Evolutionary conservation across 148 eudicot genomes (phyloP), one percentile per base, ranked within the genome.

Genomic region (Cornus kousa): DNA sequence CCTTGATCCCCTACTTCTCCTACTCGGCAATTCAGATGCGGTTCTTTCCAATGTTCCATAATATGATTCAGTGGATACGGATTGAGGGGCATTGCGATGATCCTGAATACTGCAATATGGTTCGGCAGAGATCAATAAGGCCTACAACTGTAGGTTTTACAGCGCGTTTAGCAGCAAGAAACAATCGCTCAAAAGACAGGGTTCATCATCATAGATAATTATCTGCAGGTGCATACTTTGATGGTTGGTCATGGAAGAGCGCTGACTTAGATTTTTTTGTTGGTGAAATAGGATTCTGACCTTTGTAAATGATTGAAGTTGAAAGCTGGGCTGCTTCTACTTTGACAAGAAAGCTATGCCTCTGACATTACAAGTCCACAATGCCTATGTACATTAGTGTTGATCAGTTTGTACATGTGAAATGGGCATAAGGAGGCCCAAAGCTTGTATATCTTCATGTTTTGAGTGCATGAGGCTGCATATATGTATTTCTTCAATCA

Each of bases 1-100:
- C 95, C 68, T 72, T 94, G 79, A 73, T 88, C 28, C 98, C 98
- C 1, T 94, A 92, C 78, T 83, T 83, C 33, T 32, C 83, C 1
- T 91, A 80, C 80, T 48, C 83, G 5, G 83, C 90, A 16, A 66
- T 94, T 20, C 91, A 90, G 75, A 89, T 90, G 89, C 85, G 90
- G 74, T 92, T 92, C 80, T 74, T 91, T 79, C 98, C 98, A 2
- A 87, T 88, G 94, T 94, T 89, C 82, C 98, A 94, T 77, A 88
- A 88, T 16, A 90, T 88, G 91, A 89, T 94, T 80, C 94, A 92
- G 75, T 94, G 93, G 98, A 85, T 91, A 37, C 84, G 95, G 75
- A 57, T 73, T 0, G 91, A 94, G 50, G 97, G 97, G 22, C 76
- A 74, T 2, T 73, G 83, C 0, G 91, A 93, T 11, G 97, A 93